Percentiles rank a stretch among this genome's conserved stretches.
Conservation (phyloP, 805 yeast genomes). For the Metschnikowia baotianmanensis region DNA sequence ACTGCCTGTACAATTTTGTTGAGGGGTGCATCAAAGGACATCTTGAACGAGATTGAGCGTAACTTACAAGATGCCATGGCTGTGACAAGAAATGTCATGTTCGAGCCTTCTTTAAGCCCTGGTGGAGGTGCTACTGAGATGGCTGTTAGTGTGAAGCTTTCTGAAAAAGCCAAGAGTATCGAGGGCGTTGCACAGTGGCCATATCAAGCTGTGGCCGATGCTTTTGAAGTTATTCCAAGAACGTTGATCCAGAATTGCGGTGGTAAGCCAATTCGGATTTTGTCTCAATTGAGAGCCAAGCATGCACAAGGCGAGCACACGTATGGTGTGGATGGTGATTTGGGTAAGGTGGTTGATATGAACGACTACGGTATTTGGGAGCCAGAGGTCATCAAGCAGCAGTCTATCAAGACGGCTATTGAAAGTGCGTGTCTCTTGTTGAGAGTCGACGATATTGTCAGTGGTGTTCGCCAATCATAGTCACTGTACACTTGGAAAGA, state of each 20-base stretch:
- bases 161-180: constrained; percentile 86
- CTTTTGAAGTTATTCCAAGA: constrained; percentile 97
- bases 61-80: constrained; percentile 98
- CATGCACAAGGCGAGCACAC: constrained; percentile 89
- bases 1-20: constrained; percentile 90
- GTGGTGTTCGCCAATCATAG: constrained; percentile 72
- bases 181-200: constrained; percentile 99
- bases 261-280: constrained; percentile 86
- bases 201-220: constrained; percentile 97
- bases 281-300: constrained; percentile 91
- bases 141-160: constrained; percentile 88
- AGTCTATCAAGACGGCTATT: constrained; percentile 94
- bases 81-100: constrained; percentile 90
- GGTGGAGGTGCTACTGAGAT: constrained; percentile 99
- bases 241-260: constrained; percentile 97
- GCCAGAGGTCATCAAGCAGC: constrained; percentile 97
- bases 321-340: constrained; percentile 92
- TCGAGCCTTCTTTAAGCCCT: constrained; percentile 92
- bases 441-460: constrained; percentile 96
- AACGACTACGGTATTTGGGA: constrained; percentile 97
- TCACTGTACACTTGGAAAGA: background rate
- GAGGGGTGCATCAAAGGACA: constrained; percentile 97
- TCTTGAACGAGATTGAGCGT: constrained; percentile 92
- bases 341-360: constrained; percentile 95
- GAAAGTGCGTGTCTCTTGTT: constrained; percentile 93